Base-by-base conservation (phyloP, 495 filamentous ascomycete genomes). In the Penicillium tannophilum region DNA sequence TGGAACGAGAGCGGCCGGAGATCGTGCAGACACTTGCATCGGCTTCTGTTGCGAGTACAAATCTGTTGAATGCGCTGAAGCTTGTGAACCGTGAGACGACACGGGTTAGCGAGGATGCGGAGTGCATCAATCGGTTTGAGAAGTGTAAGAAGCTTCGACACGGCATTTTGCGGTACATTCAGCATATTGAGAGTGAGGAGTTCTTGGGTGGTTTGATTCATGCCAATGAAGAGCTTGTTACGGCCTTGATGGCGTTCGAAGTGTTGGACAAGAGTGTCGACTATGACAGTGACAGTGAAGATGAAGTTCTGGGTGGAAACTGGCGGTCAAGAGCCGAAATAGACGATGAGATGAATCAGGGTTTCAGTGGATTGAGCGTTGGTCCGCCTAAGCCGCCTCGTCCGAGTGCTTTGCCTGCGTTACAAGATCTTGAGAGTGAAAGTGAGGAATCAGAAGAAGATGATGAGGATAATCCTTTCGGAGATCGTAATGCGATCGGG, bases 261-360 rank as follows among this genome's bases (percentile, higher is more conserved):
- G 89, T 95, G 51, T 80, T 96, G 24, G 93, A 99, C 69, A 92
- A 94, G 62, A 96, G 94, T 59, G 88, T 97, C 57, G 93, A 97
- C 59, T 92, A 96, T 49, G 94, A 99, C 72, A 96, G 91, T 63
- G 95, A 99, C 68, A 96, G 91, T 51, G 95, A 98, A 26, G 75
- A 80, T 20, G 75, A 79, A 45, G 71, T 66, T 52, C 71, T 71
- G 14, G 71, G 73, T 36, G 67, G 61, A 17, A 76, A 68, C 58
- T 74, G 72, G 74, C 71, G 63, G 14, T 70, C 72, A 14, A 66
- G 67, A 31, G 46, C 62, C 14, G 61, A 66, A 31, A 46, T 68
- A 10, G 68, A 71, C 8, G 63, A 72, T 19, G 72, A 65, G 26
- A 63, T 77, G 41, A 60, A 70, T 14, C 63, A 78, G 23, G 65